A percentile compares a stretch with the other conserved stretches of the same genome.
These are phyloP conservation scores for Glycine soja DNA, from an alignment of 306 rosid genomes.

Conservation along the genomic window DNA sequence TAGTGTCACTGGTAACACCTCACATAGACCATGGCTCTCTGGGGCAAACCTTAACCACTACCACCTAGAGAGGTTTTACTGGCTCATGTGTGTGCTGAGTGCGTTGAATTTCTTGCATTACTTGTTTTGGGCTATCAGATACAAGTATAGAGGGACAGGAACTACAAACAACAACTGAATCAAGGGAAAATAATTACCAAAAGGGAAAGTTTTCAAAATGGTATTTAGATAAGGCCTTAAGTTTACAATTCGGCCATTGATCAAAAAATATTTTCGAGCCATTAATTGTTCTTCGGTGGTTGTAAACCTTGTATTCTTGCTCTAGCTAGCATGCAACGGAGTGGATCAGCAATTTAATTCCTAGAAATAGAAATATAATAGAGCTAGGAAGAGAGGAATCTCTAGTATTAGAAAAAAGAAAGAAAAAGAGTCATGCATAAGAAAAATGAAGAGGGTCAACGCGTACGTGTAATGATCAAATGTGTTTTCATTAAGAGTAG, in stretches of 20 bases:
- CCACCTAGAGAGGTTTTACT: constrained; percentile 87
- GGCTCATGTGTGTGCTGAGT: constrained; percentile 93
- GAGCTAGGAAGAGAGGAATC: neutral
- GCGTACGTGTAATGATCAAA: neutral
- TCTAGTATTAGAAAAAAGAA: neutral
- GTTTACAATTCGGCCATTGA: neutral
- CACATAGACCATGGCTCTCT: constrained; percentile 71
- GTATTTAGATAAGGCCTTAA: neutral
- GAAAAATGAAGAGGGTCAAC: neutral
- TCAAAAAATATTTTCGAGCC: neutral
- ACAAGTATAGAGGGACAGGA: constrained; percentile 68
- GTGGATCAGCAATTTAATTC: neutral
- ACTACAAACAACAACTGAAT: constrained; percentile 5
- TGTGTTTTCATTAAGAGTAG: neutral
- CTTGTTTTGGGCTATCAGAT: constrained; percentile 75
- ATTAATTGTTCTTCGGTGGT: neutral
- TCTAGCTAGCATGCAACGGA: neutral
- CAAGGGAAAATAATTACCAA: neutral
- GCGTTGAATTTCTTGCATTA: constrained; percentile 86
- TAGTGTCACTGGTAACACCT: constrained; percentile 60
- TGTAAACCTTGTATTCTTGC: constrained; percentile 9
- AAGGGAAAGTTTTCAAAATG: neutral
- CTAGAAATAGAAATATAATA: neutral
- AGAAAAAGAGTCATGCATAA: neutral
- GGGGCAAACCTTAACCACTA: constrained; percentile 72